Evolutionary conservation across 805 yeast genomes (phyloP).

Genomic region (Cyberlindnera galapagoensis): DNA sequence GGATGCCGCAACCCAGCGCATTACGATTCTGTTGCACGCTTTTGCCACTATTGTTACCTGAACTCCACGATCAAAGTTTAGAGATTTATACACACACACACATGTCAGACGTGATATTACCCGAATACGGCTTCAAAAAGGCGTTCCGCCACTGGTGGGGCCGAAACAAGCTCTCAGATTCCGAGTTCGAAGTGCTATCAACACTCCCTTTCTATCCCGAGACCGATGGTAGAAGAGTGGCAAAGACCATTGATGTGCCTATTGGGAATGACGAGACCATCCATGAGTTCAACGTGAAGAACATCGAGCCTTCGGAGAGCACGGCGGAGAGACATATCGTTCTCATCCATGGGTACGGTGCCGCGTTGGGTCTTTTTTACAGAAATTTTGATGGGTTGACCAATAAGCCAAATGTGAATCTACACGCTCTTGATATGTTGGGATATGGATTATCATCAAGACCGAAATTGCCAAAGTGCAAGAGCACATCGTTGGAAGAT

Average conservation of each 20-base stretch:
- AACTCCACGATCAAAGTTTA: too few relatives aligned
- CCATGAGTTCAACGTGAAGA: slow-evolving; percentile 66
- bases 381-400: slow-evolving; percentile 52
- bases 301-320: slow-evolving; percentile 27
- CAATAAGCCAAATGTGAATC: slow-evolving; percentile 42
- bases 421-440: slow-evolving; percentile 55
- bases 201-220: slow-evolving; percentile 54
- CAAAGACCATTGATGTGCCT: slow-evolving; percentile 46
- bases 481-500: slow-evolving; percentile 21
- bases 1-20: too few relatives aligned
- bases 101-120: too few relatives aligned
- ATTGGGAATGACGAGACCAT: slow-evolving; percentile 45
- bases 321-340: slow-evolving; percentile 42
- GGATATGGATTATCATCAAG: slow-evolving; percentile 62
- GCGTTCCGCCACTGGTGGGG: slow-evolving; percentile 39
- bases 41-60: too few relatives aligned
- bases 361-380: slow-evolving; percentile 70
- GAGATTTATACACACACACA: too few relatives aligned
- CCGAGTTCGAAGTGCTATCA: slow-evolving; percentile 49
- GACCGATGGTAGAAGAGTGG: slow-evolving; percentile 40
- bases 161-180: slow-evolving; percentile 26
- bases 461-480: slow-evolving; percentile 29
- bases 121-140: slow-evolving; percentile 21
- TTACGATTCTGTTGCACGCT: too few relatives aligned
- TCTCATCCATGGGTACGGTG: slow-evolving; percentile 81